phyloP scores from a whole-genome alignment of 2,329 filamentous ascomycete genomes.

The Colletotrichum viniferum region DNA sequence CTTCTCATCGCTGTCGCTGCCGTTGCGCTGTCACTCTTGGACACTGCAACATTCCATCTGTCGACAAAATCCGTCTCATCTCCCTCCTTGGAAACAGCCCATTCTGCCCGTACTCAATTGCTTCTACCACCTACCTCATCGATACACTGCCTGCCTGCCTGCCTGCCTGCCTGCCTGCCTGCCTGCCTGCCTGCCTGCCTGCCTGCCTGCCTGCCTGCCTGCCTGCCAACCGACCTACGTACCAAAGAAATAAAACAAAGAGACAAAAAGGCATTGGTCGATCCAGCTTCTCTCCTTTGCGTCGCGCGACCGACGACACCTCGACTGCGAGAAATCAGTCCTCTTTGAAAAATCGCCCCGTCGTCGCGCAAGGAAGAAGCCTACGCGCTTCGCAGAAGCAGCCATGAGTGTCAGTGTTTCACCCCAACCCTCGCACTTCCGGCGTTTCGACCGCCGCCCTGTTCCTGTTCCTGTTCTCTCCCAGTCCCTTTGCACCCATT shows the following conservation, averaged over 20 bases:
- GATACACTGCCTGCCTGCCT: not conserved
- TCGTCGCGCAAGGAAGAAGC: constrained; percentile 24
- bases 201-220: not conserved
- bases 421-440: constrained; percentile 27
- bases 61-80: constrained; percentile 10
- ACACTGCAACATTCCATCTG: not conserved
- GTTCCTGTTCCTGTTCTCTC: not conserved
- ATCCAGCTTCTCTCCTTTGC: not conserved
- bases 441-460: constrained; percentile 22
- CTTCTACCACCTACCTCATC: constrained; percentile 3
- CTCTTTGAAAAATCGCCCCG: not conserved
- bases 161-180: not conserved
- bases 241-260: not conserved
- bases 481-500: not conserved
- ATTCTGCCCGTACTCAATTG: constrained; percentile 20
- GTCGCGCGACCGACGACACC: not conserved
- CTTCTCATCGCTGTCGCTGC: not conserved
- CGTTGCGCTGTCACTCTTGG: not conserved
- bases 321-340: not conserved
- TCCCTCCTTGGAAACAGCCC: not conserved
- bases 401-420: constrained; percentile 57
- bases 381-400: constrained; percentile 24
- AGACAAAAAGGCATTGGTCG: not conserved
- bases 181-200: not conserved
- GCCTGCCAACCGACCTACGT: not conserved